phyloP scores from a whole-genome alignment of 257 asterid genomes.

The Paulownia fortunei region DNA sequence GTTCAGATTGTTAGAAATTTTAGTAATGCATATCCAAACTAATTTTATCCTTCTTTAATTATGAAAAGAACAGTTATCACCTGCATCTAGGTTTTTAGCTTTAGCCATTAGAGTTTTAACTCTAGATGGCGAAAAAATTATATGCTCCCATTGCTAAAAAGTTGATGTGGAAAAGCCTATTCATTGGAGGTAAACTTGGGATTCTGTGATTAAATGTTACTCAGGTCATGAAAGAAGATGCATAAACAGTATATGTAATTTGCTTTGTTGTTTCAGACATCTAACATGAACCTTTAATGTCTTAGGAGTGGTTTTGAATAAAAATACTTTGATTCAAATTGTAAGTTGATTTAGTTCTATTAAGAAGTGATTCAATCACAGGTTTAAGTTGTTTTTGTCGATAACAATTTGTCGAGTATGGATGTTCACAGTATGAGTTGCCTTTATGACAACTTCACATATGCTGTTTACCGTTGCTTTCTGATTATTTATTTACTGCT shows the following conservation, averaged over 20 bases:
- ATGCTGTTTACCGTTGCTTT: slow-evolving; percentile 24
- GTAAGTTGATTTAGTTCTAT: neutral
- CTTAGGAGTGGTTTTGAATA: neutral
- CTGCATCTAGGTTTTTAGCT: neutral
- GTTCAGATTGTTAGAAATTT: neutral
- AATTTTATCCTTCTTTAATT: neutral
- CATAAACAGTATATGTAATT: neutral
- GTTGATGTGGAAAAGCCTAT: neutral
- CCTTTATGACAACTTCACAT: neutral
- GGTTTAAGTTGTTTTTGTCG: slow-evolving; percentile 13
- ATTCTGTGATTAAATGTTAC: neutral
- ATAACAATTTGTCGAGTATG: slow-evolving; percentile 7
- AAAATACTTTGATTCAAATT: neutral
- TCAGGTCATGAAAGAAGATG: neutral
- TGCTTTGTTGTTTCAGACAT: neutral
- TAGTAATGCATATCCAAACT: neutral
- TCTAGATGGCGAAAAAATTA: neutral
- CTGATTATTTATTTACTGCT: slow-evolving; percentile 10
- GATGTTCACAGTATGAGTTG: neutral
- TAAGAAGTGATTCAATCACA: neutral
- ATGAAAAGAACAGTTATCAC: neutral
- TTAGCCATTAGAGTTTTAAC: slow-evolving; percentile 6
- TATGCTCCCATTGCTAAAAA: slow-evolving; percentile 1
- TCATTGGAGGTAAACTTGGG: neutral
- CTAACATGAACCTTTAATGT: slow-evolving; percentile 3